phyloP scores from a whole-genome alignment of 2,329 filamentous ascomycete species.

The Chaetomium strumarium region DNA sequence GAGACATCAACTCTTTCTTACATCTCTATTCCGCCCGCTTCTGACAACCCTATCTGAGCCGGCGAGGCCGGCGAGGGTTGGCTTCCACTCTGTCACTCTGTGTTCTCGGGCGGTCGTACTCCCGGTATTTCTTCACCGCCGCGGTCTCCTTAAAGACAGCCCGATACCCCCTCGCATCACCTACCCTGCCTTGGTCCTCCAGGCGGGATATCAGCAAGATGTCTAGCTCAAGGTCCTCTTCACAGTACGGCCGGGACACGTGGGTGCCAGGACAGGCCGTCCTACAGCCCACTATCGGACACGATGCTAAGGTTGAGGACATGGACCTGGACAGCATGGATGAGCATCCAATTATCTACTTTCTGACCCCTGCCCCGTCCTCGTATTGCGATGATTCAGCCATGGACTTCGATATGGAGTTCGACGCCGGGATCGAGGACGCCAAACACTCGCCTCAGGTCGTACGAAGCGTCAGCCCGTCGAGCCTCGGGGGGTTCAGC shows the following conservation, averaged over 20 bases:
- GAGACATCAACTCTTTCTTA: conserved; percentile 5
- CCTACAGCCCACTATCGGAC: conserved; percentile 38
- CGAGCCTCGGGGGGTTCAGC: conserved; percentile 46
- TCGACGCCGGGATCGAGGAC: conserved; percentile 54
- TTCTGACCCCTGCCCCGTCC: conserved; percentile 45
- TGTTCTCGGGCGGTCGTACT: conserved; percentile 7
- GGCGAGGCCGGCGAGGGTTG: conserved; percentile 27
- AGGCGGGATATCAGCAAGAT: conserved; percentile 24
- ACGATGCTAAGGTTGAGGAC: conserved; percentile 40
- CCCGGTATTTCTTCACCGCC: neutral
- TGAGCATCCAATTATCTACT: conserved; percentile 51
- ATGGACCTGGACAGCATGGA: conserved; percentile 36
- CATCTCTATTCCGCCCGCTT: conserved; percentile 14
- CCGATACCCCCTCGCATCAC: neutral
- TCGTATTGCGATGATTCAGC: conserved; percentile 34
- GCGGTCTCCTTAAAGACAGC: neutral
- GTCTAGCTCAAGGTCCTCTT: conserved; percentile 28
- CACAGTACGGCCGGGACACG: conserved; percentile 37
- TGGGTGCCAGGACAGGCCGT: conserved; percentile 49
- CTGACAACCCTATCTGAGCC: conserved; percentile 25
- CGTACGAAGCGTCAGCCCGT: conserved; percentile 52
- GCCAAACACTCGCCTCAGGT: conserved; percentile 39
- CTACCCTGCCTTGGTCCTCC: neutral
- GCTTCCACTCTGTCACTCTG: conserved; percentile 11
- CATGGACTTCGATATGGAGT: conserved; percentile 39